Evolutionary conservation across 371 early-diverging fungal species (phyloP).

Genomic region (Mortierella sp.): DNA sequence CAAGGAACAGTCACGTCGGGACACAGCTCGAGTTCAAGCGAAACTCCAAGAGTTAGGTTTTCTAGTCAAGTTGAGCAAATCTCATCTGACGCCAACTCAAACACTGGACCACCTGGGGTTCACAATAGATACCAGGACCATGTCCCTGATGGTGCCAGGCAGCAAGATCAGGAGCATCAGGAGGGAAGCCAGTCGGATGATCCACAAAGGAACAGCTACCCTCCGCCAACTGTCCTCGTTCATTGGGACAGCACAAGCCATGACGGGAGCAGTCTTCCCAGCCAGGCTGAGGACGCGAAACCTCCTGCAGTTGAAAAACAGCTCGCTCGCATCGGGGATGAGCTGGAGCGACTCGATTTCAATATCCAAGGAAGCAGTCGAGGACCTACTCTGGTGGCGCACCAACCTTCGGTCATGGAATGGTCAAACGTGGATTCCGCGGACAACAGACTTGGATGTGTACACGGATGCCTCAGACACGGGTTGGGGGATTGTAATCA

Average conservation of each 20-base stretch:
- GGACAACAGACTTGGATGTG: slow-evolving; percentile 1
- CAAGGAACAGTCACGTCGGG: background rate
- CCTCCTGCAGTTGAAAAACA: slow-evolving; percentile 30
- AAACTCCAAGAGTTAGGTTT: slow-evolving; percentile 33
- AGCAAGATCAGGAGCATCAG: slow-evolving; percentile 39
- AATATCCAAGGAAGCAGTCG: background rate
- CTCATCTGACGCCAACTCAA: slow-evolving; percentile 44
- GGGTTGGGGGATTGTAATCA: slow-evolving; percentile 7
- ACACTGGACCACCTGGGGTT: slow-evolving; percentile 52
- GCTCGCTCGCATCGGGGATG: background rate
- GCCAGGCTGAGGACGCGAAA: slow-evolving; percentile 34
- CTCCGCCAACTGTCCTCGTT: slow-evolving; percentile 14
- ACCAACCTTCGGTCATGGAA: slow-evolving; percentile 16
- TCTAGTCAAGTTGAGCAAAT: slow-evolving; percentile 48
- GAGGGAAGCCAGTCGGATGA: slow-evolving; percentile 15
- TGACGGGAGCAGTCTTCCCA: slow-evolving; percentile 34
- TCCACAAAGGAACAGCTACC: background rate
- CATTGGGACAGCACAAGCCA: slow-evolving; percentile 4
- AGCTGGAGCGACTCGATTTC: slow-evolving; percentile 1
- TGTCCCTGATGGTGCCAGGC: slow-evolving; percentile 39
- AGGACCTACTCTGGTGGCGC: slow-evolving; percentile 17
- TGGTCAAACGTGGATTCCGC: slow-evolving; percentile 4
- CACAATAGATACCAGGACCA: slow-evolving; percentile 38
- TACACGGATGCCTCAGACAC: slow-evolving; percentile 13
- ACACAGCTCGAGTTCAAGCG: slow-evolving; percentile 17